A percentile compares a stretch with the other conserved stretches of the same genome.
Conservation (phyloP, 1,284 basidiomycete species). For the Bondarzewia mesenterica region DNA sequence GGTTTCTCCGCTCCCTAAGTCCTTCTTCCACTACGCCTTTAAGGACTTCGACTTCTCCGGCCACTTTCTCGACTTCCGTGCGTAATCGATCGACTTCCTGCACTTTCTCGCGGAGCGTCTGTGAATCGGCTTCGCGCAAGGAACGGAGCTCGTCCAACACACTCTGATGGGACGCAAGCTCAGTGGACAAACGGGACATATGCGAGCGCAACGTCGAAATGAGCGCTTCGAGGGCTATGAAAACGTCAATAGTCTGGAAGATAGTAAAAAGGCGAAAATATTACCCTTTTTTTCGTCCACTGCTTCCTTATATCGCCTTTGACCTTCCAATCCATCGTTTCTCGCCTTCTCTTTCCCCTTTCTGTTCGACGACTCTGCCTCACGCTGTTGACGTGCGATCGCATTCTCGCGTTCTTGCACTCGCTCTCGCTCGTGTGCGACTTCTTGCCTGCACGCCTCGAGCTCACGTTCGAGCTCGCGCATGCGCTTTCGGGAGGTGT, state of each 20-base stretch:
- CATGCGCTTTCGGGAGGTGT: conserved; percentile 68
- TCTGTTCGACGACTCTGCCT: conserved; percentile 9
- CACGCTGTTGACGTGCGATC: conserved; percentile 26
- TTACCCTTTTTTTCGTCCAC: conserved; percentile 82
- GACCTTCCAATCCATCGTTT: conserved; percentile 30
- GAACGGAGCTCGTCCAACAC: conserved; percentile 58
- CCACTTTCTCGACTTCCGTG: conserved; percentile 68
- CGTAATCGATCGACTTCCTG: conserved; percentile 53
- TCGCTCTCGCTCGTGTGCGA: conserved; percentile 54
- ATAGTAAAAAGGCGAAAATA: background rate
- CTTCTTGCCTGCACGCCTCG: conserved; percentile 67
- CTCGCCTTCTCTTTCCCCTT: conserved; percentile 28
- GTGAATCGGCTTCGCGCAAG: conserved; percentile 55
- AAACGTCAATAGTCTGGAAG: conserved; percentile 8
- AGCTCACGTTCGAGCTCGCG: conserved; percentile 78
- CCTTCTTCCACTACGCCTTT: conserved; percentile 79
- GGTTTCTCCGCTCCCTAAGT: conserved; percentile 45
- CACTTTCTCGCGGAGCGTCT: conserved; percentile 50
- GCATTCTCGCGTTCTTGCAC: conserved; percentile 46
- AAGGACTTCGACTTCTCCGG: conserved; percentile 75
- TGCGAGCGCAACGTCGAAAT: conserved; percentile 66
- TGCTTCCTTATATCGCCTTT: conserved; percentile 56
- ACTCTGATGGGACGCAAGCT: conserved; percentile 66
- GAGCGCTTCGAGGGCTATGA: conserved; percentile 67
- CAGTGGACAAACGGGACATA: conserved; percentile 66